Evolutionary conservation across 2,329 filamentous ascomycete genomes (phyloP), one percentile per base, ranked within the genome.

Genomic region (Amauroascus niger): DNA sequence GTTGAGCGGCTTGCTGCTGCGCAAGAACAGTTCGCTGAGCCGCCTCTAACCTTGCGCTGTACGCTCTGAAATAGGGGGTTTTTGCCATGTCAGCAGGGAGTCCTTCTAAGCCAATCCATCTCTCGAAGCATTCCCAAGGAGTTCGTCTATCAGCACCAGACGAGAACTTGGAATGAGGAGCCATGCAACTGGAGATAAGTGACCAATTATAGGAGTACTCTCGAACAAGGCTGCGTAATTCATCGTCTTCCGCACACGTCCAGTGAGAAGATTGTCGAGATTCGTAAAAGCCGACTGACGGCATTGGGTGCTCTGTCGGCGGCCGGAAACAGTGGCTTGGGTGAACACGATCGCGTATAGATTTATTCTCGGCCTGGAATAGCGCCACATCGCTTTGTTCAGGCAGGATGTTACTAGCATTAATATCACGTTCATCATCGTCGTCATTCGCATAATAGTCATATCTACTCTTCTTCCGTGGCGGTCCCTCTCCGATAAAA

Each of bases 191-290:
- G 1, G 90, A 87, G 52, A 97, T 95, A 4, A 98, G 76, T 2
- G 89, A 94, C 93, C 93, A 98, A 63, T 98, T 98, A 74, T 96
- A 97, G 0, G 88, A 88, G 64, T 93, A 95, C 58, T 97, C 88
- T 61, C 88, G 86, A 16, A 96, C 93, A 39, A 95, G 76, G 44
- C 78, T 79, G 52, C 87, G 84, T 6, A 98, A 76, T 68, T 95
- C 88, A 62, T 97, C 90, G 61, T 98, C 93, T 66, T 98, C 93
- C 2, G 84, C 77, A 65, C 82, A 79, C 0, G 88, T 88, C 93
- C 93, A 98, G 64, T 96, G 89, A 2, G 93, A 97, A 1, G 89
- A 84, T 51, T 79, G 82, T 37, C 93, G 80, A 57, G 81, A 85
- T 68, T 98, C 91, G 64, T 95, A 97, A 71, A 97, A 98, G 50